Percentiles rank a stretch among this genome's conserved stretches.
Conservation (phyloP, 306 rosid genomes). For the Cucurbita argyrosperma region DNA sequence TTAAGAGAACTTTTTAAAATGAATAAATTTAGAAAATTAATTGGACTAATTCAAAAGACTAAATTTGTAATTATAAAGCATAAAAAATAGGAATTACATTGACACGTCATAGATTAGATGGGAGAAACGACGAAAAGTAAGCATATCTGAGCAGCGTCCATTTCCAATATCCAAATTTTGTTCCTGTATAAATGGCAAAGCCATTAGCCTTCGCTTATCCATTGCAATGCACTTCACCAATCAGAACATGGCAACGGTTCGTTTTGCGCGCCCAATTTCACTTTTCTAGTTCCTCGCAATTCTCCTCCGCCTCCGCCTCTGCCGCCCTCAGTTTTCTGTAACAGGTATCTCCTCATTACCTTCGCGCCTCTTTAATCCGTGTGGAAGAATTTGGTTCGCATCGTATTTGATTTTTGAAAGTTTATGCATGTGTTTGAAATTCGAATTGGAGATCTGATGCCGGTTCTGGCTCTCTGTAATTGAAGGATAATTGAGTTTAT, state of each 20-base stretch:
- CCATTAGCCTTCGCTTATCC: not conserved
- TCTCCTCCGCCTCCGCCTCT: not conserved
- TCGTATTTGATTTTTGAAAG: not conserved
- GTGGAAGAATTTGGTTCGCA: not conserved
- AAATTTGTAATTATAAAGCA: too few species aligned
- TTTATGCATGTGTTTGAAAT: not conserved
- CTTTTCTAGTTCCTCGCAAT: not conserved
- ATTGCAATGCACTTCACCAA: not conserved
- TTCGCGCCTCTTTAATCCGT: not conserved
- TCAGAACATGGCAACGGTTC: not conserved
- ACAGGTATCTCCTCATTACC: not conserved
- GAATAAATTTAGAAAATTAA: too few species aligned
- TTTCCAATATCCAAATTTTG: not conserved
- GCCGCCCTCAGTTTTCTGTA: not conserved
- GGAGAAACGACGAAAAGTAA: not conserved
- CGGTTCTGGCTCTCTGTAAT: not conserved
- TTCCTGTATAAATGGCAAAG: not conserved
- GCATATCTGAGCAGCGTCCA: not conserved
- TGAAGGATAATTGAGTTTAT: not conserved
- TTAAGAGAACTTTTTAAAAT: too few species aligned
- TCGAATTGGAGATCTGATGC: not conserved
- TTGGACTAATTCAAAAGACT: too few species aligned
- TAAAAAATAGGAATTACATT: not conserved
- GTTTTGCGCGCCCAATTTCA: not conserved
- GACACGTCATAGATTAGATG: not conserved